Evolutionary conservation across 2,329 filamentous ascomycete genomes (phyloP).

Genomic region (Colletotrichum sp.): DNA sequence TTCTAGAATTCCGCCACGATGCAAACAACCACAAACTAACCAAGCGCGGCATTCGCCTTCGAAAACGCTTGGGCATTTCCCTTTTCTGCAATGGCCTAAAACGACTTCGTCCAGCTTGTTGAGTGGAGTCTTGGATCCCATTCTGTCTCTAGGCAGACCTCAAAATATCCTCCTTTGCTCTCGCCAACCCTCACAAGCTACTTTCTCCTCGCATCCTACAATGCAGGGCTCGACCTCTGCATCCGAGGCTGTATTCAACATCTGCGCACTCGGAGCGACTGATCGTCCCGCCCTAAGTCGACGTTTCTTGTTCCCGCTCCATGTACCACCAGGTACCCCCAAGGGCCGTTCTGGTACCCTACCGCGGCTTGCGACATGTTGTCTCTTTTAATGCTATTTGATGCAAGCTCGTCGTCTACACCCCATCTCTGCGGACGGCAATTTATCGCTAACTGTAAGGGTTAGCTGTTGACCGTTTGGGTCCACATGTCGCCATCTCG

Average conservation of each 20-base stretch:
- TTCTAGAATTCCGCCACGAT: neutral
- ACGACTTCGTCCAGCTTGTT: neutral
- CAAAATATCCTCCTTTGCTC: neutral
- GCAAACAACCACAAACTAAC: neutral
- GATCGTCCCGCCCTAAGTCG: neutral
- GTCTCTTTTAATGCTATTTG: neutral
- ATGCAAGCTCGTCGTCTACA: neutral
- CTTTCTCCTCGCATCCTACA: neutral
- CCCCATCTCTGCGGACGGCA: neutral
- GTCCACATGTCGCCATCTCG: neutral
- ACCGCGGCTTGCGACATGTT: constrained; percentile 13
- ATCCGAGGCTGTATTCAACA: neutral
- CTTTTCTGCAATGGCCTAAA: neutral
- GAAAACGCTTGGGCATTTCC: neutral
- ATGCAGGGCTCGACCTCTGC: neutral
- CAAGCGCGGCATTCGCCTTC: neutral
- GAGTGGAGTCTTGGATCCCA: neutral
- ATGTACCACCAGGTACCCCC: constrained; percentile 2
- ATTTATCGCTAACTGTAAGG: constrained; percentile 1
- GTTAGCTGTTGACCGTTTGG: neutral
- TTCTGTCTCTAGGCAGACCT: neutral
- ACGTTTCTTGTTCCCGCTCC: neutral
- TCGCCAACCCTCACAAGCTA: neutral
- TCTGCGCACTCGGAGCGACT: neutral
- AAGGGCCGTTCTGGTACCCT: neutral